Base-by-base conservation (phyloP, 495 filamentous ascomycete genomes). In the Thermothielavioides terrestris region DNA sequence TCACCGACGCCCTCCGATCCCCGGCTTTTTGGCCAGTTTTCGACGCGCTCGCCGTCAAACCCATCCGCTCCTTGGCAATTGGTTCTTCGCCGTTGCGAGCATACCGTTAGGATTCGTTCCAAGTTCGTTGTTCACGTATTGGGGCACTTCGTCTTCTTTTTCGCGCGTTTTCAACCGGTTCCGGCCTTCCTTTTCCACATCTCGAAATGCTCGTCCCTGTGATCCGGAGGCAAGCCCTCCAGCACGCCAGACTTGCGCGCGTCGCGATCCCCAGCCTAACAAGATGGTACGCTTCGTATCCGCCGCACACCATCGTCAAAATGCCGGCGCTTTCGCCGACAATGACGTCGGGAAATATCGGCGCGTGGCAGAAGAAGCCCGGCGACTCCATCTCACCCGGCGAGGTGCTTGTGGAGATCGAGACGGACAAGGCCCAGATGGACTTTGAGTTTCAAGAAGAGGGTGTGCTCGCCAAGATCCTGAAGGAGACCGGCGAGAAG, bases 341-440 rank as follows among this genome's bases (percentile, higher is more conserved):
- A 43, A 99, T 99, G 94, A 87, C 84, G 31, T 76, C 86, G 40
- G 94, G 94, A 57, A 95, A 95, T 72, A 95, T 99, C 70, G 94
- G 94, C 53, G 77, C 85, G 44, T 99, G 94, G 94, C 86, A 96
- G 73, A 97, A 96, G 81, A 89, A 95, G 74, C 76, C 82, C 59
- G 94, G 94, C 65, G 94, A 99, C 67, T 61, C 71, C 45, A 82
- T 99, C 63, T 68, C 79, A 49, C 89, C 94, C 38, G 94, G 94
- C 63, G 94, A 99, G 70, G 90, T 97, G n/a, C 71, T 99, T 50
- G 94, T 97, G 25, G 94, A 99, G 76, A 97, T 99, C 64, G 94
- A 99, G 76, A 99, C 94, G 62, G 94, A 99, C 70, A 99, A 99
- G 77, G 94, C 94, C 35, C 94, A 99, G 71, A 99, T 99, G 94